These are phyloP conservation scores for Lycium barbarum DNA, from an alignment of 257 asterid species.

Conservation along the genomic window DNA sequence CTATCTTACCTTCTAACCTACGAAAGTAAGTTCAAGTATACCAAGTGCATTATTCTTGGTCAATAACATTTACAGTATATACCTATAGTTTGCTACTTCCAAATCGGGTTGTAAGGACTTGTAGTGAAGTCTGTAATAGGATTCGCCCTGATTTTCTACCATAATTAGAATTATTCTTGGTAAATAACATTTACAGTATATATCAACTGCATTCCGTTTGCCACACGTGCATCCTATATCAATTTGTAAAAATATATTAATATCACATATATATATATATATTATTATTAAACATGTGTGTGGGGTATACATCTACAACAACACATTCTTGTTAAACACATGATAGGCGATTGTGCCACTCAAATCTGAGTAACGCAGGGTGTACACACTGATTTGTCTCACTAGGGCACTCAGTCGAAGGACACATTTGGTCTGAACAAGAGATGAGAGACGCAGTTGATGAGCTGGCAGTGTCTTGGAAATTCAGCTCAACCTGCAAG, in stretches of 20 bases:
- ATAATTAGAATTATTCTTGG: too few relatives aligned
- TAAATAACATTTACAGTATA: background rate
- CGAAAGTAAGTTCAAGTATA: too few relatives aligned
- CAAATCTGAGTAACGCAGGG: conserved; percentile 81
- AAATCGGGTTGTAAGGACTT: too few relatives aligned
- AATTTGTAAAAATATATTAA: too few relatives aligned
- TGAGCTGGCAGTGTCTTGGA: conserved; percentile 66
- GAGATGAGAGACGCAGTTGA: conserved; percentile 69
- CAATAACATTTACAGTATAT: background rate
- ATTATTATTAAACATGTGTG: too few relatives aligned
- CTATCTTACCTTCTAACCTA: background rate
- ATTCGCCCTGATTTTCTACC: too few relatives aligned
- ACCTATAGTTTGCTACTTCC: too few relatives aligned
- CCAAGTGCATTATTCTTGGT: too few relatives aligned
- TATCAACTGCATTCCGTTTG: background rate
- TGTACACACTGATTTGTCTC: conserved; percentile 70
- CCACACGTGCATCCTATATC: too few relatives aligned
- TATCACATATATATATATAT: too few relatives aligned
- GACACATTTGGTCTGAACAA: conserved; percentile 70
- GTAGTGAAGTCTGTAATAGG: too few relatives aligned
- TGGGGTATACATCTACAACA: conserved; percentile 30
- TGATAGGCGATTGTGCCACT: conserved; percentile 73
- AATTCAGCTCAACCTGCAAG: conserved; percentile 73
- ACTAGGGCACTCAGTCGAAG: conserved; percentile 68
- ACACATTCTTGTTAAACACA: conserved; percentile 58